Conservation (phyloP, 2,329 filamentous ascomycete genomes). For the Fusarium paranaense region DNA sequence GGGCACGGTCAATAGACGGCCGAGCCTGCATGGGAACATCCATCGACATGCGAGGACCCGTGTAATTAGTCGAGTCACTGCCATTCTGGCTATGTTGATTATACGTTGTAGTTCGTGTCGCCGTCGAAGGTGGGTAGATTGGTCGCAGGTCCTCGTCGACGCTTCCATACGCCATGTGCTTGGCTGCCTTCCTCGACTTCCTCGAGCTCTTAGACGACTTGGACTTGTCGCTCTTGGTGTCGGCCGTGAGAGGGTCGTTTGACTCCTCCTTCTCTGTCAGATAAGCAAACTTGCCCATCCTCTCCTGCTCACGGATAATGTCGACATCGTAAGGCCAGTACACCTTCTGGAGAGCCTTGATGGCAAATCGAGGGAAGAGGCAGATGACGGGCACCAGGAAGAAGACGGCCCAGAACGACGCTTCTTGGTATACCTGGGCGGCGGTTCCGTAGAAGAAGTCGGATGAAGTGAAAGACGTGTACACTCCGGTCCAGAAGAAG, state of each 20-base stretch:
- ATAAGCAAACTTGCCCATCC: conserved; percentile 83
- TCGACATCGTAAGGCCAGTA: conserved; percentile 94
- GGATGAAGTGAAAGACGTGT: conserved; percentile 66
- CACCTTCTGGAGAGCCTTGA: conserved; percentile 92
- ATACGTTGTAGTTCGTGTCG: conserved; percentile 78
- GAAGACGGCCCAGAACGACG: conserved; percentile 89
- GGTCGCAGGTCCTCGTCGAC: conserved; percentile 90
- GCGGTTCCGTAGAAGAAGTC: conserved; percentile 79
- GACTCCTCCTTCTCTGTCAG: conserved; percentile 58
- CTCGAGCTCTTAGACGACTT: conserved; percentile 69
- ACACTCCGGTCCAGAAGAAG: conserved; percentile 96
- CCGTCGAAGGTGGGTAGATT: conserved; percentile 92
- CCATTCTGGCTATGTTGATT: conserved; percentile 88
- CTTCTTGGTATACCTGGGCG: conserved; percentile 80
- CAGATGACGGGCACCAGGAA: conserved; percentile 84
- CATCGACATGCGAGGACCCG: conserved; percentile 71
- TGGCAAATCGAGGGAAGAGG: conserved; percentile 85
- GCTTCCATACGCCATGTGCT: conserved; percentile 69
- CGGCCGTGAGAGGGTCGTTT: conserved; percentile 53
- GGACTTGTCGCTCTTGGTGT: conserved; percentile 53
- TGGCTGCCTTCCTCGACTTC: conserved; percentile 58
- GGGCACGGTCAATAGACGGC: conserved; percentile 74
- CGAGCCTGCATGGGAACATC: conserved; percentile 60
- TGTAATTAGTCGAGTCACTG: conserved; percentile 94
- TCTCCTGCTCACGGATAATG: conserved; percentile 93